Evolutionary conservation across 805 yeast species (phyloP).

Genomic region (Lipomyces lipofer): DNA sequence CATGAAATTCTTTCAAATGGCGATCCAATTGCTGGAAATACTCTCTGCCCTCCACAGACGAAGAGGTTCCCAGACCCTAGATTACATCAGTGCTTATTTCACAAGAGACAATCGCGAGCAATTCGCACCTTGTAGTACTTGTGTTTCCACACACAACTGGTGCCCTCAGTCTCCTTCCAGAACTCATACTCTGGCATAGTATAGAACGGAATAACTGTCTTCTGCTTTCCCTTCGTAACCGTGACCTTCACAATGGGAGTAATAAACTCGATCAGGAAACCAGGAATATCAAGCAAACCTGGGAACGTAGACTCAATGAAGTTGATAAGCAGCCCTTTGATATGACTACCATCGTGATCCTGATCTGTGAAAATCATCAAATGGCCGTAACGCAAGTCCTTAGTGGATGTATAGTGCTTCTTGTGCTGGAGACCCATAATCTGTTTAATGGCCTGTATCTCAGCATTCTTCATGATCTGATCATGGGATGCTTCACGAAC

Average conservation of each 20-base stretch:
- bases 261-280: conserved; percentile 87
- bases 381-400: conserved; percentile 87
- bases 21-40: conserved; percentile 82
- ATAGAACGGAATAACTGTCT: conserved; percentile 68
- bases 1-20: conserved; percentile 83
- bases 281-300: conserved; percentile 85
- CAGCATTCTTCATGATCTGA: conserved; percentile 88
- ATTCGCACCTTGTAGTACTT: conserved; percentile 72
- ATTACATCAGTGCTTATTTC: neutral
- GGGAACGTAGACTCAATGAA: conserved; percentile 93
- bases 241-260: conserved; percentile 96
- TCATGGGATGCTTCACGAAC: conserved; percentile 98
- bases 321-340: conserved; percentile 91
- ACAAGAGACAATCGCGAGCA: neutral
- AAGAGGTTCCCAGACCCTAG: conserved; percentile 92
- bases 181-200: conserved; percentile 93
- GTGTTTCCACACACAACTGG: conserved; percentile 75
- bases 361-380: conserved; percentile 99
- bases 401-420: conserved; percentile 71
- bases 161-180: conserved; percentile 88
- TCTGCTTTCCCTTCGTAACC: conserved; percentile 52
- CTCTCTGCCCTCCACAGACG: conserved; percentile 76
- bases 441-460: conserved; percentile 91
- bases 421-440: conserved; percentile 95
- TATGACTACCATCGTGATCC: conserved; percentile 98